Percentiles rank a stretch among this genome's conserved stretches.
These are phyloP conservation scores for Aspergillus saccharolyticus DNA, from an alignment of 495 filamentous ascomycete genomes.

Conservation along the genomic window DNA sequence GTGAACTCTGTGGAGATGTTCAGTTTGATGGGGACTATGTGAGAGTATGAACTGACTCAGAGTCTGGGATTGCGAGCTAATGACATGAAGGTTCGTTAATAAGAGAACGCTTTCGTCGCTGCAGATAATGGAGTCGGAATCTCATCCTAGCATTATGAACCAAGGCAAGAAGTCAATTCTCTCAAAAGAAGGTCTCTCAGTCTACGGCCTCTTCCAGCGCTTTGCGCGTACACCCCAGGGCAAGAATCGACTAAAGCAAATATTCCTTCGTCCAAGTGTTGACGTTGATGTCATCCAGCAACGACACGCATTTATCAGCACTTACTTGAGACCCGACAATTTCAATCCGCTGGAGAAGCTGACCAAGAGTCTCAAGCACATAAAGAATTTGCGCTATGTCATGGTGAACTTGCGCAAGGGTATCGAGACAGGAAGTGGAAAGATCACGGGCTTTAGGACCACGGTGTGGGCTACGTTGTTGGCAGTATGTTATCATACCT, in stretches of 20 bases:
- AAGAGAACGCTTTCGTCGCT: conserved; percentile 74
- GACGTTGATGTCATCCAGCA: conserved; percentile 64
- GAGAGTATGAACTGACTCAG: conserved; percentile 13
- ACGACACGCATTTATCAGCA: conserved; percentile 62
- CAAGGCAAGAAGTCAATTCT: conserved; percentile 66
- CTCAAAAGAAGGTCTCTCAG: conserved; percentile 82
- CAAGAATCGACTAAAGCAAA: conserved; percentile 66
- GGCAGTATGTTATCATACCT: conserved; percentile 29
- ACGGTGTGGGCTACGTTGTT: conserved; percentile 68
- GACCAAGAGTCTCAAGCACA: conserved; percentile 58
- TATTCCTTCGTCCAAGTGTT: conserved; percentile 77
- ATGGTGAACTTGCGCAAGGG: conserved; percentile 73
- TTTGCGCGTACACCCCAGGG: conserved; percentile 81
- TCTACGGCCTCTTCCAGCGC: conserved; percentile 77
- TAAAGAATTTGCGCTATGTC: conserved; percentile 73
- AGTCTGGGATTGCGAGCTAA: background rate
- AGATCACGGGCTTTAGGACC: conserved; percentile 53
- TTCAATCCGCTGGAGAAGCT: conserved; percentile 49
- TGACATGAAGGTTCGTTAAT: conserved; percentile 63
- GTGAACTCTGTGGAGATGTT: conserved; percentile 73
- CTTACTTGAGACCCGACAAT: conserved; percentile 71
- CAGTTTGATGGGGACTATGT: conserved; percentile 70
- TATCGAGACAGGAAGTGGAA: conserved; percentile 56
- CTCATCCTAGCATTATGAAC: conserved; percentile 77
- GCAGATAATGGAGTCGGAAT: conserved; percentile 80